Evolutionary conservation across 2,329 filamentous ascomycete species (phyloP), one percentile per base, ranked within the genome.

Genomic region (Stachybotrys elegans): DNA sequence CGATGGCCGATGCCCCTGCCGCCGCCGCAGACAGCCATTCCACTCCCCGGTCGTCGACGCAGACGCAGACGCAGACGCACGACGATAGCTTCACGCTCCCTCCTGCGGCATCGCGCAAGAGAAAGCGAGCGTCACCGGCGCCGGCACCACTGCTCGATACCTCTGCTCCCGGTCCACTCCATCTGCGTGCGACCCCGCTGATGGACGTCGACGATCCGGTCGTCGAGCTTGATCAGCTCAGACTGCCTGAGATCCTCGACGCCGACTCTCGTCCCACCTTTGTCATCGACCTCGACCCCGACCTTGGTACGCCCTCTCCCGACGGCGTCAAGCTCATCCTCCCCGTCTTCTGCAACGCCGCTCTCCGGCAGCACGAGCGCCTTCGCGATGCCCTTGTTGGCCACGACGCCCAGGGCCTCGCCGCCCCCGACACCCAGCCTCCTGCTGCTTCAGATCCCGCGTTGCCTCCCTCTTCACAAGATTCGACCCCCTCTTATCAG

Each of bases 221-320:
- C 27, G 37, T 48, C 11, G 51, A 51, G 14, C 43, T 53, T 35
- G 62, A 62, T 9, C 61, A 62, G 40, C 45, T 52, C 13, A 61
- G 67, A 6, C 79, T 76, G 9, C 73, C 83, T 39, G 61, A 66
- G n/a, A 44, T 67, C 22, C 53, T 67, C 13, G 57, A 66, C 23
- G 59, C 61, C 22, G 64, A 67, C 40, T 63, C 64, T 1, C 59
- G 64, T 7, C 64, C 64, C 3, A 66, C 63, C 12, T 66, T 67
- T 47, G 54, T 66, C 22, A 51, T 67, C 6, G 64, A 67, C 29
- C 59, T 67, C 6, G 64, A 67, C 40, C 64, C 64, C 1, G 64
- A 67, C 22, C 43, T 47, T 4, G 52, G 54, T 8, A 5, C 19
- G 21, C 21, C 20, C 8, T 40, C 43, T 1, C 42, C 47, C 0